Evolutionary conservation across 768 basidiomycete species (phyloP), one percentile per base, ranked within the genome.

Genomic region (Tephrocybe sp.): DNA sequence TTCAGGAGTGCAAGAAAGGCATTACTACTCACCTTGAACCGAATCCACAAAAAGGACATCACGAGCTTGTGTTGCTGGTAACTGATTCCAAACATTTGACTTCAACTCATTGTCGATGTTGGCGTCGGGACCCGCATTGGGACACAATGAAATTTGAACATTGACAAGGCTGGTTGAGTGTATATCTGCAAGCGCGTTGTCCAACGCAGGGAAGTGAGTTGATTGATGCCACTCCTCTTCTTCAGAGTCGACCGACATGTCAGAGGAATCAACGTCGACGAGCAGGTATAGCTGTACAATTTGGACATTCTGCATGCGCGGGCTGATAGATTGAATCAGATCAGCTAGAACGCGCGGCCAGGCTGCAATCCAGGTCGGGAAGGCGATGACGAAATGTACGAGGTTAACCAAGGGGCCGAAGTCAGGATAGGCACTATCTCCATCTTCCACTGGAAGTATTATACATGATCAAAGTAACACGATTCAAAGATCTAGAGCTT

Each of bases 391-490:
- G 24, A 53, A 45, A 32, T 36, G 20, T 30, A 10, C 34, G 5
- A 53, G 7, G 18, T 36, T 25, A 37, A 25, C 17, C 30, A 53
- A 42, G 23, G 39, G 30, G 15, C 20, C 9, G 12, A 53, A 53
- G 21, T 8, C n/a, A 17, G 45, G 51, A 23, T 23, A 20, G 7
- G 20, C 4, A 32, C 10, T 11, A 2, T 51, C 36, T 17, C 17
- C n/a, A 18, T 44, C 10, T 39, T 51, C 50, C 50, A 51, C 50
- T 51, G 28, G 17, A n/a, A 36, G 15, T 7, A 12, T 30, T 12
- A 36, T 18, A 39, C 8, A n/a, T 5, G 38, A 39, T 20, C 12
- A 21, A 18, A 39, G 7, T 39, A 39, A 6, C 34, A n/a, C 11
- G 34, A 17, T 36, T n/a, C 4, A 36, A n/a, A 15, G 17, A 36